phyloP scores from a whole-genome alignment of 140 eudicot genomes.

The Erigeron philadelphicus region DNA sequence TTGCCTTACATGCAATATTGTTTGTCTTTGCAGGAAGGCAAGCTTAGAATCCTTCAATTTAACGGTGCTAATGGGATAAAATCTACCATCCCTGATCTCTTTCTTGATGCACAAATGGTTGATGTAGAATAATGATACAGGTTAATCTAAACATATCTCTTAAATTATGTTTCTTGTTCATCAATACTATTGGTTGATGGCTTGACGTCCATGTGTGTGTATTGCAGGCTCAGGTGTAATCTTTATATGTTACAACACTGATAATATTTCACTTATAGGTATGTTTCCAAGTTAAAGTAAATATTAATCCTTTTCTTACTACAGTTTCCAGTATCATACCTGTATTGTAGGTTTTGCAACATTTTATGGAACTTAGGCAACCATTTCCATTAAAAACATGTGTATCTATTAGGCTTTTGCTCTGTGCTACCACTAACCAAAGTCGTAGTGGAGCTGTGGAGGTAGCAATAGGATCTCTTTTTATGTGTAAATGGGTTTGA shows the following conservation, averaged over 20 bases:
- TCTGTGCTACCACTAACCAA: not conserved
- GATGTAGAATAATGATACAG: slow-evolving; percentile 54
- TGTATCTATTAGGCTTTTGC: not conserved
- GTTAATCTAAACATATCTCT: slow-evolving; percentile 18
- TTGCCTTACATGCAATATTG: slow-evolving; percentile 6
- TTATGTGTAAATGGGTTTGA: too few relatives aligned
- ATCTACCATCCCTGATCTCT: slow-evolving; percentile 32
- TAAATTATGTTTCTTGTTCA: not conserved
- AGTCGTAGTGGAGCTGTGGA: too few relatives aligned
- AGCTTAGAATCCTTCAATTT: slow-evolving; percentile 49
- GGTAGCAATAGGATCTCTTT: too few relatives aligned
- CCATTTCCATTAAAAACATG: not conserved
- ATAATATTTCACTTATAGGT: slow-evolving; percentile 23
- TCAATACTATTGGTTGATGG: not conserved
- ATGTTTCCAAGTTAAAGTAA: not conserved
- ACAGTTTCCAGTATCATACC: not conserved
- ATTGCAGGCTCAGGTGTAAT: slow-evolving; percentile 19
- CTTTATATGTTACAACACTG: slow-evolving; percentile 10
- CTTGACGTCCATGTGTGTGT: slow-evolving; percentile 6
- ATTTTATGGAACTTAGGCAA: not conserved
- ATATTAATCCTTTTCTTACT: not conserved
- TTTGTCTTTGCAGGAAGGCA: slow-evolving; percentile 45
- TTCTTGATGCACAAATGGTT: slow-evolving; percentile 53
- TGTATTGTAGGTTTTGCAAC: not conserved
- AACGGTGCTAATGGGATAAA: slow-evolving; percentile 32